Conservation (phyloP, 306 rosid genomes). For the Oxytropis ochrocephala region DNA sequence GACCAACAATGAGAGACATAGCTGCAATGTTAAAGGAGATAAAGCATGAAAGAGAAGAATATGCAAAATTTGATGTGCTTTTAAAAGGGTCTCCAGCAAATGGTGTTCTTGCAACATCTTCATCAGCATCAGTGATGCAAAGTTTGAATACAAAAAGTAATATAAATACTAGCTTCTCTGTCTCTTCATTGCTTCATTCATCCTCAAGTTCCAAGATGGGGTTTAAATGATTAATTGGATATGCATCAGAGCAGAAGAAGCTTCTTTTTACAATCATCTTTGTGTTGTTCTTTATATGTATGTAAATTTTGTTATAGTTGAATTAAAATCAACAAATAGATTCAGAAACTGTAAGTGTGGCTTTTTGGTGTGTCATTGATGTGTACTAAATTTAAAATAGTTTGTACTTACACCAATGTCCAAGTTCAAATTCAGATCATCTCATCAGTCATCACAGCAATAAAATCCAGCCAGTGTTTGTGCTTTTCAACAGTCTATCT, state of each 20-base stretch:
- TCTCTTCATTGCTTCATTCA: constrained; percentile 51
- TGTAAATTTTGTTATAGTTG: constrained; percentile 29
- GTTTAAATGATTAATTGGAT: constrained; percentile 14
- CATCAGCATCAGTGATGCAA: constrained; percentile 42
- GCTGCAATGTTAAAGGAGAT: constrained; percentile 51
- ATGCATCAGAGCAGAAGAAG: constrained; percentile 3
- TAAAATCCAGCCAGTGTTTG: constrained; percentile 21
- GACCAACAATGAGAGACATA: constrained; percentile 94
- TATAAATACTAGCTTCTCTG: constrained; percentile 65
- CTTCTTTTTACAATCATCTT: constrained; percentile 6
- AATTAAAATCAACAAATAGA: constrained; percentile 30
- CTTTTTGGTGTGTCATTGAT: constrained; percentile 16
- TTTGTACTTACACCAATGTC: constrained; percentile 15
- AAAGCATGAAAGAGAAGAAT: no score
- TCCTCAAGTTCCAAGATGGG: constrained; percentile 39
- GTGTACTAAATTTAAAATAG: constrained; percentile 15
- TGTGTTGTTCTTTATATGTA: constrained; percentile 14
- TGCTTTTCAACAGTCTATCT: not conserved
- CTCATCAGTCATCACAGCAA: constrained; percentile 6
- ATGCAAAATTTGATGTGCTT: constrained; percentile 68
- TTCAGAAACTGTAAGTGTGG: constrained; percentile 20
- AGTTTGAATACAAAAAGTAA: constrained; percentile 47
- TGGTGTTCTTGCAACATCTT: constrained; percentile 52
- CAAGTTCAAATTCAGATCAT: constrained; percentile 20
- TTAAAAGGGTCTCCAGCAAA: constrained; percentile 63